Evolutionary conservation across 805 yeast species (phyloP), one percentile per base, ranked within the genome.

Genomic region (Starmerella apicola): DNA sequence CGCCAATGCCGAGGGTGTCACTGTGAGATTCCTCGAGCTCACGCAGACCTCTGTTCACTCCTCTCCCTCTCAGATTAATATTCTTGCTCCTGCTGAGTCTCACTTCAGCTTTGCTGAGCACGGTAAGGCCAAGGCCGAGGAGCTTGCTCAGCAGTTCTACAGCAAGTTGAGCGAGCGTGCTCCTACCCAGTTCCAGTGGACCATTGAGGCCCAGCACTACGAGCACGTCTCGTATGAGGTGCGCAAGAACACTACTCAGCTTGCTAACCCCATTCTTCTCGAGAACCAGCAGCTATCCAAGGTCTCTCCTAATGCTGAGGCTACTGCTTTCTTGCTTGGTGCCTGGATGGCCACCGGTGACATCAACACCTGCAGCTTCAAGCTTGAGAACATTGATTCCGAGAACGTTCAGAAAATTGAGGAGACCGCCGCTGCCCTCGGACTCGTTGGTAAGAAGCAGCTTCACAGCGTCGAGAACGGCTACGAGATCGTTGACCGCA

Each of bases 281-380:
- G 67, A 67, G 37, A 54, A 56, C 34, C 61, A 60, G n/a, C 45
- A 48, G 18, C 50, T 67, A 15, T 54, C 55, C 24, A 40, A 52
- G 20, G 45, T 38, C 25, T 41, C 67, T n/a, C 57, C 46, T 29
- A 36, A 36, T 59, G n/a, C 23, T 24, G 46, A 57, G 6, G 44
- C 56, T 32, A 46, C 61, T 48, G 65, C 68, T 37, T 66, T 65
- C 56, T 46, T 65, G 32, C 42, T 64, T 21, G 72, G 72, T 45
- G 43, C 57, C 9, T 66, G 67, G 69, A 51, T 57, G 40, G 71
- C 16, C 3, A 13, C 27, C n/a, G 40, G 40, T 13, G 31, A 31
- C n/a, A 12, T 30, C 19, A 18, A 12, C 19, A 19, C 21, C 17
- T 16, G 35, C 13, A n/a, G n/a, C 15, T 7, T 37, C 29, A 10